A percentile compares a stretch with the other conserved stretches of the same genome.
These are phyloP conservation scores for Sonneratia alba DNA, from an alignment of 345 rosid genomes.

Conservation along the genomic window DNA sequence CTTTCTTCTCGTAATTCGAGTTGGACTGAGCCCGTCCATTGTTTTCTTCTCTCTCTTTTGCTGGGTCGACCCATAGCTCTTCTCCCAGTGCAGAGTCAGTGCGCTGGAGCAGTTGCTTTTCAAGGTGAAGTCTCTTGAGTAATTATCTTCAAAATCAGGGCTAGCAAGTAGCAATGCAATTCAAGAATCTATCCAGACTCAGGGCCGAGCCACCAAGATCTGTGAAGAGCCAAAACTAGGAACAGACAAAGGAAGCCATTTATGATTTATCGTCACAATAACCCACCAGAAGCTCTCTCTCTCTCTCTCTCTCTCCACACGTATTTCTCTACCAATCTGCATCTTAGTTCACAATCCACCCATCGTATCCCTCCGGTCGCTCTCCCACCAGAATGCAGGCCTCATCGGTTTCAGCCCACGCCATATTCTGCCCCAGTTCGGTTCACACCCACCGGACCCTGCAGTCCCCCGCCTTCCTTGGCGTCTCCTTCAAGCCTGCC, in stretches of 20 bases:
- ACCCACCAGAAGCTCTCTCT: background rate
- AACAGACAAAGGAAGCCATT: background rate
- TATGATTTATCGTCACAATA: background rate
- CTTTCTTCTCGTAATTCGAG: too few relatives aligned
- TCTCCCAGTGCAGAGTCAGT: too few relatives aligned
- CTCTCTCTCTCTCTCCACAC: background rate
- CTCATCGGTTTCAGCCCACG: background rate
- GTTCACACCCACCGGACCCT: background rate
- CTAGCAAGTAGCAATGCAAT: background rate
- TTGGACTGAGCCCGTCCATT: too few relatives aligned
- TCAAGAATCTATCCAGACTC: background rate
- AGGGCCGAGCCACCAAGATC: background rate
- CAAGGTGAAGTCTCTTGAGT: background rate
- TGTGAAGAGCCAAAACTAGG: background rate
- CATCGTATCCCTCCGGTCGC: background rate
- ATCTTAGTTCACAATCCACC: background rate
- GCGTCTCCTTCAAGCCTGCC: conserved; percentile 40
- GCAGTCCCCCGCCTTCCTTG: conserved; percentile 37
- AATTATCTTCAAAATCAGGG: background rate
- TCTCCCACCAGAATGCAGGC: conserved; percentile 2
- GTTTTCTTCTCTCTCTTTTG: too few relatives aligned
- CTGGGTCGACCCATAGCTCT: too few relatives aligned
- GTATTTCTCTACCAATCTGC: background rate
- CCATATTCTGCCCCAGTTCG: background rate
- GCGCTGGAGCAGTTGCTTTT: too few relatives aligned